Conservation (phyloP, 2,329 filamentous ascomycete species). For the Fusarium chlamydosporum region DNA sequence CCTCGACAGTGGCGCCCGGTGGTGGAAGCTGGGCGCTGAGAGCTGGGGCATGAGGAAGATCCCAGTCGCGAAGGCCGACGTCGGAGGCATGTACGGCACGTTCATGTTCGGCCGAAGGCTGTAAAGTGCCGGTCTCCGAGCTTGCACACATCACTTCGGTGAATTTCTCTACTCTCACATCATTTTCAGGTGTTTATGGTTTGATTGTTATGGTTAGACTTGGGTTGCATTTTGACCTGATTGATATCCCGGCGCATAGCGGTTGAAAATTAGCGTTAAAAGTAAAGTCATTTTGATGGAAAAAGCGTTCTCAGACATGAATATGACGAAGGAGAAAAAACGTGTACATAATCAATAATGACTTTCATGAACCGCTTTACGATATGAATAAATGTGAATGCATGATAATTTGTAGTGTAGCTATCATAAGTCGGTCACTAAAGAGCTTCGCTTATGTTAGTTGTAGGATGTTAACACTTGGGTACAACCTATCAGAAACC, state of each 20-base stretch:
- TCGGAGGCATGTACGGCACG: conserved; percentile 91
- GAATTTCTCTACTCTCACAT: conserved; percentile 50
- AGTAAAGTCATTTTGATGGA: conserved; percentile 50
- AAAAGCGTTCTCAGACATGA: conserved; percentile 45
- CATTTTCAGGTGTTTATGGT: conserved; percentile 33
- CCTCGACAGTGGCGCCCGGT: conserved; percentile 65
- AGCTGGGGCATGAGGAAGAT: conserved; percentile 92
- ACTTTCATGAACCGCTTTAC: conserved; percentile 30
- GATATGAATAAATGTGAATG: not conserved
- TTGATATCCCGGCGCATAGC: conserved; percentile 49
- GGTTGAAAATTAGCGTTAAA: conserved; percentile 50
- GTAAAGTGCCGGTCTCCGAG: conserved; percentile 55
- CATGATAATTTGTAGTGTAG: not conserved
- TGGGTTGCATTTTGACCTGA: conserved; percentile 46
- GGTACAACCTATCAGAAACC: conserved; percentile 23
- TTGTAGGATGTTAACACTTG: not conserved
- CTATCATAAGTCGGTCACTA: not conserved
- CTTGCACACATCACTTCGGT: conserved; percentile 52
- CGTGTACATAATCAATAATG: conserved; percentile 46
- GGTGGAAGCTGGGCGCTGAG: conserved; percentile 88
- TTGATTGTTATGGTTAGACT: conserved; percentile 25
- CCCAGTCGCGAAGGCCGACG: conserved; percentile 90
- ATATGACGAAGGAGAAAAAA: conserved; percentile 45
- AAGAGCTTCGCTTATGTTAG: not conserved
- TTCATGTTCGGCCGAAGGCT: conserved; percentile 74